These are phyloP conservation scores for Madurella mycetomatis DNA, from an alignment of 2,329 filamentous ascomycete species.

Conservation along the genomic window DNA sequence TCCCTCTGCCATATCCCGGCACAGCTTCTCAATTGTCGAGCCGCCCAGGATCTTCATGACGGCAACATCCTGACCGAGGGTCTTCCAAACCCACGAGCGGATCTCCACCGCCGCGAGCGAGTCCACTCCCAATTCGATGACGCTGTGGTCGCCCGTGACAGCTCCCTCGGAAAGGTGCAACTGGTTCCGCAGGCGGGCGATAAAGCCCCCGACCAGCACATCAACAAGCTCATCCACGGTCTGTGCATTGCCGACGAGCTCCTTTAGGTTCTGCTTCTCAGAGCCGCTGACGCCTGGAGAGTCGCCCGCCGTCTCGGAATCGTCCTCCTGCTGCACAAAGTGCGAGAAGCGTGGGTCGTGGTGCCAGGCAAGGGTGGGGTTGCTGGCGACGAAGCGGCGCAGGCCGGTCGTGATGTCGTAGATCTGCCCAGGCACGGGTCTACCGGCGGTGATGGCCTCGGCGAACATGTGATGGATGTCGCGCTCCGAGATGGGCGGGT, in stretches of 20 bases:
- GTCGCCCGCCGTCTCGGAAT: not conserved
- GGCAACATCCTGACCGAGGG: slow-evolving; percentile 39
- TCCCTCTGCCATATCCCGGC: slow-evolving; percentile 14
- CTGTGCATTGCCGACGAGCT: slow-evolving; percentile 27
- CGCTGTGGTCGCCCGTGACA: slow-evolving; percentile 30
- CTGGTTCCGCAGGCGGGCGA: slow-evolving; percentile 28
- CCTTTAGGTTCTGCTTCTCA: slow-evolving; percentile 24
- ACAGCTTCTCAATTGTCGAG: slow-evolving; percentile 25
- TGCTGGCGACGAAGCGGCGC: slow-evolving; percentile 33
- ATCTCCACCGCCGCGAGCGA: slow-evolving; percentile 40
- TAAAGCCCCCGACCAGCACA: slow-evolving; percentile 29
- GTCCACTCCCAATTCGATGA: slow-evolving; percentile 39
- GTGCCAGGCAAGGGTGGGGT: slow-evolving; percentile 38
- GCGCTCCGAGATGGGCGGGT: slow-evolving; percentile 45
- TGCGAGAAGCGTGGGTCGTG: slow-evolving; percentile 42
- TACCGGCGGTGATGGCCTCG: slow-evolving; percentile 44
- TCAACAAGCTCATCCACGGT: slow-evolving; percentile 24
- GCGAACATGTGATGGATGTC: slow-evolving; percentile 50
- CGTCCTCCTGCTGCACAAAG: slow-evolving; percentile 27
- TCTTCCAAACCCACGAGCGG: slow-evolving; percentile 43
- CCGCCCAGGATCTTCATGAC: slow-evolving; percentile 43
- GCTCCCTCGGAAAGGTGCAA: slow-evolving; percentile 30
- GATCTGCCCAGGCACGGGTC: slow-evolving; percentile 25
- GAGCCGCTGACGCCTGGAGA: not conserved
- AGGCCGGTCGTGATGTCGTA: slow-evolving; percentile 39